A percentile compares a stretch with the other conserved stretches of the same genome.
These are phyloP conservation scores for Cucurbita moschata DNA, from an alignment of 306 rosid genomes.

Conservation along the genomic window DNA sequence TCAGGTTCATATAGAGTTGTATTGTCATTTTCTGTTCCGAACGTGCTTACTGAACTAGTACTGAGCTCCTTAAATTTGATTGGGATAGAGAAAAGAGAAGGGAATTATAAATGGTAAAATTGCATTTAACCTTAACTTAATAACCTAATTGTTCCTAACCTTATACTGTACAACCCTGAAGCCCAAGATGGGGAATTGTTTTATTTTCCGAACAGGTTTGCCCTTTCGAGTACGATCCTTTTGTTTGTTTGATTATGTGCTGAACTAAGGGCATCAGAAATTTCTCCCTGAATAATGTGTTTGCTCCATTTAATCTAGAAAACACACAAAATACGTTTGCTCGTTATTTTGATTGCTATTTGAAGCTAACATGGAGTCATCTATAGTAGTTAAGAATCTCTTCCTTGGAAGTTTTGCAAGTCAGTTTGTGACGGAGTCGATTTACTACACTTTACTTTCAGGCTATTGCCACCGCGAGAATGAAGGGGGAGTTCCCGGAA, in stretches of 20 bases:
- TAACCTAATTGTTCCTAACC: neutral
- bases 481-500: conserved; percentile 97
- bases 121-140: neutral
- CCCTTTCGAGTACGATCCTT: neutral
- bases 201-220: neutral
- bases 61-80: neutral
- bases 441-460: conserved; percentile 17
- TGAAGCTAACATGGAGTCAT: neutral
- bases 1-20: neutral
- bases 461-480: conserved; percentile 97
- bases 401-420: neutral
- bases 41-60: neutral
- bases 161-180: neutral
- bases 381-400: neutral
- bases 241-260: neutral
- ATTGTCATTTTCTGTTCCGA: neutral
- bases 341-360: neutral
- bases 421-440: neutral
- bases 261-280: neutral
- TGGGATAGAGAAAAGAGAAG: neutral
- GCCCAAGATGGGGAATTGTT: neutral
- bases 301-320: neutral
- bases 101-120: neutral
- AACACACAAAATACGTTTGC: neutral
- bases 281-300: neutral